Evolutionary conservation across 2,329 filamentous ascomycete species (phyloP), one percentile per base, ranked within the genome.

Genomic region (Talaromyces sp.): DNA sequence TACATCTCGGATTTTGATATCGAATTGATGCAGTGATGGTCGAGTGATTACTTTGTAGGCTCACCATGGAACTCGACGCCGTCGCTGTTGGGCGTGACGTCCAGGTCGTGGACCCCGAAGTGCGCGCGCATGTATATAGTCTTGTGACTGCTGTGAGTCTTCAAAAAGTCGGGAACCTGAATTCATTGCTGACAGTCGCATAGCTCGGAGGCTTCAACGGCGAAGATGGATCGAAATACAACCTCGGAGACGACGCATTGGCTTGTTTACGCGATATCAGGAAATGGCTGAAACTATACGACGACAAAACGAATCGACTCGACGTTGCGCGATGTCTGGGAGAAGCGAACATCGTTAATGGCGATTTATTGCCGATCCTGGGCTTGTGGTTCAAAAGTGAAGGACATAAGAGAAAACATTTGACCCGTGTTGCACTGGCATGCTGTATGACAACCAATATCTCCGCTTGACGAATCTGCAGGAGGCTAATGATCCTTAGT

Each of bases 261-360:
- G 91, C 95, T 65, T 95, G 93, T 73, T 83, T 99, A 65, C 93
- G 94, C 68, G 95, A 99, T 79, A 84, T 99, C 63, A 94, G 95
- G 75, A 90, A 90, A 86, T 99, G 95, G 95, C 85, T 99, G 70
- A 93, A 92, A 71, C 87, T 97, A 68, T 95, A 95, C 82, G 93
- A 97, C 77, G 91, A 96, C 75, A 96, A 96, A 76, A 88, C 90
- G 69, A 96, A 97, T 75, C 90, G 94, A 70, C 90, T 96, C 83
- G 95, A 99, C 75, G 95, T 99, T 66, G 93, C 94, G 67, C 86
- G 95, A 79, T 97, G 93, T 76, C 83, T 98, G 70, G 89, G 92
- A 73, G 93, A 98, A 77, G 90, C 93, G 52, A 97, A 97, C 73
- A 79, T 99, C n/a, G 87, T 98, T 64, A 90, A 90, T 73, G 91